Conservation (phyloP, 306 rosid species). For the Citrullus mucosospermus region DNA sequence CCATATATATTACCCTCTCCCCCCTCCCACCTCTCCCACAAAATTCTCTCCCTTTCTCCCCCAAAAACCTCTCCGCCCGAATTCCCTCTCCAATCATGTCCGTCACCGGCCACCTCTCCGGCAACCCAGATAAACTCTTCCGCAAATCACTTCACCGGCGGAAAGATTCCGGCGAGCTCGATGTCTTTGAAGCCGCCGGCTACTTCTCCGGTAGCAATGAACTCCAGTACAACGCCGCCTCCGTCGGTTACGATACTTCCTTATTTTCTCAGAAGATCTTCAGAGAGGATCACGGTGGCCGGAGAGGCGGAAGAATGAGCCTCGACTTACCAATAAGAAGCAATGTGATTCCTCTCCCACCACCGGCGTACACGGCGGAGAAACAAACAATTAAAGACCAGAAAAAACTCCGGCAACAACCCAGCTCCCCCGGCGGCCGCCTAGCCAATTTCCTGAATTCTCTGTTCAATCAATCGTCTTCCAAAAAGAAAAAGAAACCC, state of each 20-base stretch:
- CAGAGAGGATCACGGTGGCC: conserved; percentile 33
- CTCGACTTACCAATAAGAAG: conserved; percentile 74
- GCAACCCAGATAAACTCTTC: conserved; percentile 33
- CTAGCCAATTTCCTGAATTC: conserved; percentile 91
- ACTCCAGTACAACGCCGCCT: not conserved
- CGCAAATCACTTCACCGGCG: conserved; percentile 58
- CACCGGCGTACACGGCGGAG: conserved; percentile 18
- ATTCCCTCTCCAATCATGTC: conserved; percentile 42
- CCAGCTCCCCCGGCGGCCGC: conserved; percentile 91
- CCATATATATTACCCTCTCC: not conserved
- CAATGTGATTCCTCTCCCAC: conserved; percentile 26
- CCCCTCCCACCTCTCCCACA: not conserved
- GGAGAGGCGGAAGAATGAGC: conserved; percentile 66
- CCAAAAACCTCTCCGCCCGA: not conserved
- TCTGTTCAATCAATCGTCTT: conserved; percentile 72
- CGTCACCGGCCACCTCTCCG: conserved; percentile 33
- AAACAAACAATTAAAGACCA: conserved; percentile 47
- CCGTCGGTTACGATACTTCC: not conserved
- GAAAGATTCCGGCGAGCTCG: conserved; percentile 77
- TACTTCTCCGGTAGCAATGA: conserved; percentile 85
- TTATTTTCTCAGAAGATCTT: conserved; percentile 29
- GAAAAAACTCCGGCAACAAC: conserved; percentile 59
- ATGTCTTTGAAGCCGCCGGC: conserved; percentile 81
- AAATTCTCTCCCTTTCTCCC: not conserved
- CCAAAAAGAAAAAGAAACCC: conserved; percentile 70